These are phyloP conservation scores for Cajanus cajan DNA, from an alignment of 306 rosid species.

Conservation along the genomic window DNA sequence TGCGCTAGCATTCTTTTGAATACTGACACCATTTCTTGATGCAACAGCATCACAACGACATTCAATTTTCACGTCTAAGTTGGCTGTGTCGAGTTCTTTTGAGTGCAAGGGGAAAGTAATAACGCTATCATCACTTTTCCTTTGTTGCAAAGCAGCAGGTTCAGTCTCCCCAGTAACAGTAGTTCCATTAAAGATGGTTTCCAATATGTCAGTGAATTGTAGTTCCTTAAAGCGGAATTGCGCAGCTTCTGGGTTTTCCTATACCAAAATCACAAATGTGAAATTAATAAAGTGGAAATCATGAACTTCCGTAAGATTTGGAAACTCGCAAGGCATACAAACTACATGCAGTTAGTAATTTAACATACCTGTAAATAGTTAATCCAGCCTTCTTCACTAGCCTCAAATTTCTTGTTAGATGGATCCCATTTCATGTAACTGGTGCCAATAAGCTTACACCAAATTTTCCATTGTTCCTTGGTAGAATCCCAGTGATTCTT, in stretches of 20 bases:
- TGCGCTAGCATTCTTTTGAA: constrained; percentile 29
- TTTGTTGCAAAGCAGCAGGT: constrained; percentile 31
- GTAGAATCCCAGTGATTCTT: constrained; percentile 77
- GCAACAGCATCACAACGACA: constrained; percentile 39
- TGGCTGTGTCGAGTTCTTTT: constrained; percentile 28
- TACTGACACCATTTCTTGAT: constrained; percentile 29
- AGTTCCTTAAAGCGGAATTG: constrained; percentile 52
- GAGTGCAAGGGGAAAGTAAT: constrained; percentile 31
- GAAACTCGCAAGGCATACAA: constrained; percentile 19
- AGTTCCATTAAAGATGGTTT: constrained; percentile 38
- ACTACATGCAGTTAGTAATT: constrained; percentile 16
- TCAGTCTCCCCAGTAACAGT: constrained; percentile 40
- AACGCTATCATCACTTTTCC: constrained; percentile 35
- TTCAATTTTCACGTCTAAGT: constrained; percentile 30
- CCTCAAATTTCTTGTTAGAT: constrained; percentile 42
- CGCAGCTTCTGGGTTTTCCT: constrained; percentile 58
- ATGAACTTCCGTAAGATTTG: neutral
- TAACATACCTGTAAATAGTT: constrained; percentile 50
- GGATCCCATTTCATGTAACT: constrained; percentile 65
- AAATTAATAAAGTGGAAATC: constrained; percentile 22
- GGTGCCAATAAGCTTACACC: constrained; percentile 62
- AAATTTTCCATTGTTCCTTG: constrained; percentile 65
- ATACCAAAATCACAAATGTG: constrained; percentile 24
- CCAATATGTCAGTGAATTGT: constrained; percentile 35
- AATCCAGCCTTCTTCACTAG: constrained; percentile 58